Evolutionary conservation across 768 basidiomycete genomes (phyloP), one percentile per base, ranked within the genome.

Genomic region (Leccinum arenicola): DNA sequence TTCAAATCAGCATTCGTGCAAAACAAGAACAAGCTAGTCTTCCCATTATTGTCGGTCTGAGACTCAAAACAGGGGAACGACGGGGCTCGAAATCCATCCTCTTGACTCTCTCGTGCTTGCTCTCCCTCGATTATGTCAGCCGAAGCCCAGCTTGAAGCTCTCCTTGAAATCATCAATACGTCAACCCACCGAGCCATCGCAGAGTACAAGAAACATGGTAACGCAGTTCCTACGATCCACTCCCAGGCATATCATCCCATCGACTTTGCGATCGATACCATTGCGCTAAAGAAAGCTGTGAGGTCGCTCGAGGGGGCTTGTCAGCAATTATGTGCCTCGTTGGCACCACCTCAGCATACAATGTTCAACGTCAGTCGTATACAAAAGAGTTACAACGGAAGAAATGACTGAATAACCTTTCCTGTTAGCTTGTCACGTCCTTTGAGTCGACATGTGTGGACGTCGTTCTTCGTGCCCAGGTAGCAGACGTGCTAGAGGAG

Each of bases 121-220:
- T 35, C 12, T 45, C 49, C 55, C 21, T 10, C n/a, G 38, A 48
- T 40, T 1, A 68, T 68, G 66, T 68, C 67, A 19, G 59, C 50
- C 9, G 67, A 68, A 49, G 21, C 23, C 14, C 47, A 49, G 23
- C 47, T 49, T 21, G 47, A 49, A 49, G 47, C 23, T 49, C 66
- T 75, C 50, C 67, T 75, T 38, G 64, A 61, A 8, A 72, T 75
- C n/a, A 70, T 75, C 58, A 70, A 66, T 36, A 57, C 62, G 1
- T 65, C 75, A 10, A 64, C 73, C 21, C 65, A 58, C 6, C 61
- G 63, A 56, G 65, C 65, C 17, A 68, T 70, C 14, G 54, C 59
- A 15, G 68, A 66, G 43, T 71, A 71, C 61, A 71, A 66, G 52
- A 69, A 70, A 23, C 52, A 47, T 0, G 67, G 59, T 2, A 33